A percentile compares a stretch with the other conserved stretches of the same genome.
Evolutionary conservation across 257 asterid genomes (phyloP).

Genomic region (Scutellaria minor): DNA sequence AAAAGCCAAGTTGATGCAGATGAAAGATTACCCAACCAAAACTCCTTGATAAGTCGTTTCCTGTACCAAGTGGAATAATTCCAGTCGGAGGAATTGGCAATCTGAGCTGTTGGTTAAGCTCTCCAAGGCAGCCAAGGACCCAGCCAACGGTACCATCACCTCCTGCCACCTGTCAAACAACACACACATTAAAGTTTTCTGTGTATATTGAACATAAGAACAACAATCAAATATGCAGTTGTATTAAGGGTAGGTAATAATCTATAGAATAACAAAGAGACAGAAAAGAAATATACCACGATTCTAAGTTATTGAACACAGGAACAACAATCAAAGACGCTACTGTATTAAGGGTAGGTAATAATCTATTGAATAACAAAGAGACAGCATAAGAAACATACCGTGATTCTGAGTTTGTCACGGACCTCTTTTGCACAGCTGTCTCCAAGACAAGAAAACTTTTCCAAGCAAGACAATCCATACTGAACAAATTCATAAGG

Average conservation of each 20-base stretch:
- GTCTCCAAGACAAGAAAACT: constrained; percentile 86
- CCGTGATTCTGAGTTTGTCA: constrained; percentile 88
- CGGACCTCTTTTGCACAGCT: constrained; percentile 75
- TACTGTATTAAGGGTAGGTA: not conserved
- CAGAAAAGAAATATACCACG: constrained; percentile 63
- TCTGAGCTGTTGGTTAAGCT: constrained; percentile 67
- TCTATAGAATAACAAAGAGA: constrained; percentile 9
- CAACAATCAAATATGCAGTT: not conserved
- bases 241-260: constrained; percentile 2
- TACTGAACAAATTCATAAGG: constrained; percentile 91
- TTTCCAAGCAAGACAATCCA: constrained; percentile 91
- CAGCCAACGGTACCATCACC: constrained; percentile 99
- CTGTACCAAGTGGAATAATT: constrained; percentile 96
- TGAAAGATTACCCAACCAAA: constrained; percentile 90
- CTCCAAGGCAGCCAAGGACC: constrained; percentile 96
- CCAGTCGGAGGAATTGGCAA: constrained; percentile 88
- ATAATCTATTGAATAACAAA: constrained; percentile 4
- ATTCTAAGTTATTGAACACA: constrained; percentile 56
- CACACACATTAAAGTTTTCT: constrained; percentile 27
- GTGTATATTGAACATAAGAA: constrained; percentile 27
- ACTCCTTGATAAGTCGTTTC: constrained; percentile 95
- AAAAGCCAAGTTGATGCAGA: constrained; percentile 32
- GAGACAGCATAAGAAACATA: constrained; percentile 44
- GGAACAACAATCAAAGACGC: constrained; percentile 6
- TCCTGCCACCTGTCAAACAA: constrained; percentile 86